Evolutionary conservation across 169 alveolate species (phyloP), one percentile per base, ranked within the genome.

Genomic region (Plasmodium adleri): DNA sequence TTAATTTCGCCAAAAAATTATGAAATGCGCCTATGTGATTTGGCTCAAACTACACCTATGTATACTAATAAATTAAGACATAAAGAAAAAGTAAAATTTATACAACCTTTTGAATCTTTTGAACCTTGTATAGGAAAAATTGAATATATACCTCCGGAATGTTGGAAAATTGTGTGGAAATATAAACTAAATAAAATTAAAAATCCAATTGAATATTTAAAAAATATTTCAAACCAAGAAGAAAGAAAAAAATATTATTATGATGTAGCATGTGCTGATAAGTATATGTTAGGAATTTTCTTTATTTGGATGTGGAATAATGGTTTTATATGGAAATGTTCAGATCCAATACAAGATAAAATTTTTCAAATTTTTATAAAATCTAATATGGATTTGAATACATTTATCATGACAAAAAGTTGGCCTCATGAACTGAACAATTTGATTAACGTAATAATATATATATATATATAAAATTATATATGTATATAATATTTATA

Each of bases 111-210:
- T 73, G 92, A 89, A n/a, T 91, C 95, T 54, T 94, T 96, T 78
- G 96, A 94, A 47, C 96, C 96, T 9, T 93, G 96, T 28, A 93
- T 94, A 13, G 96, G 93, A 4, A 94, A 94, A 72, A 96, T 95
- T 6, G 95, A 96, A 5, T 94, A 94, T 52, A 94, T 94, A 96
- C 96, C 96, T 1, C 96, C 96, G 5, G 96, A 94, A 59, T 92
- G 96, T 83, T 94, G 96, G 96, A 75, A 74, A 43, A 92, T 92
- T 3, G 71, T 88, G 63, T 90, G 93, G 89, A 76, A 62, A 47
- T 76, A 93, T 52, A 93, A 74, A 28, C 39, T 73, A 24, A 74
- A 60, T 72, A 54, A 88, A 63, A 58, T 62, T 32, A 76, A 92
- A 88, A 56, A 56, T 10, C 66, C 86, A 8, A 32, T 70, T 20